These are phyloP conservation scores for Saccharomyces pastorianus DNA, from an alignment of 1,139 yeast species.

Conservation along the genomic window DNA sequence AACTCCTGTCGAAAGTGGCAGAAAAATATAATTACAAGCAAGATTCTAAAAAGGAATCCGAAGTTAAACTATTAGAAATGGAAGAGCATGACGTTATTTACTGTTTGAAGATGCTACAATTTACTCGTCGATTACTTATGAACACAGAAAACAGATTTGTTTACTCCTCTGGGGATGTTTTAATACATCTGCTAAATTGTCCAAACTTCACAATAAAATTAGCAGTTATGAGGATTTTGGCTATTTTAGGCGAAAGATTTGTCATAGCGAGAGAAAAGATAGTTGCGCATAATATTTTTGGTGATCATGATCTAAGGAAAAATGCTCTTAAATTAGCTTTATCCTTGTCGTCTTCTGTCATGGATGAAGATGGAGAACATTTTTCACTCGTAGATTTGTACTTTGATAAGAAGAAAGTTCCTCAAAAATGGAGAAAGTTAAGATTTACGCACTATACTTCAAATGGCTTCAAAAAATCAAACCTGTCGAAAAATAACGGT, in stretches of 20 bases:
- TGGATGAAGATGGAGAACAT: conserved; percentile 39
- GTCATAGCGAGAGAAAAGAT: conserved; percentile 38
- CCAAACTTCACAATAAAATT: conserved; percentile 54
- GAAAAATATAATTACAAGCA: conserved; percentile 42
- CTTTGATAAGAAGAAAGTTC: conserved; percentile 41
- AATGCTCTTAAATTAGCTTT: conserved; percentile 47
- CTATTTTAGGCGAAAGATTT: conserved; percentile 52
- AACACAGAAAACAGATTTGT: conserved; percentile 62
- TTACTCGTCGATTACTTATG: conserved; percentile 56
- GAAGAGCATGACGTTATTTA: conserved; percentile 39
- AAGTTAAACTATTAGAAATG: conserved; percentile 42
- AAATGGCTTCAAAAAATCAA: conserved; percentile 5
- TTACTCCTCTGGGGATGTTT: conserved; percentile 58
- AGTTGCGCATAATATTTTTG: conserved; percentile 38
- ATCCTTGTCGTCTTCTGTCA: conserved; percentile 44
- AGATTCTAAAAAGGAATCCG: conserved; percentile 32
- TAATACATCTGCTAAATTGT: conserved; percentile 52
- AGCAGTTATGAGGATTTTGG: conserved; percentile 56
- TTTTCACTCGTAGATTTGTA: conserved; percentile 49
- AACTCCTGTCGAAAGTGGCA: conserved; percentile 47
- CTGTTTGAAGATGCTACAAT: conserved; percentile 48
- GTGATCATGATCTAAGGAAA: conserved; percentile 32
- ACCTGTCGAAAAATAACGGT: background rate
- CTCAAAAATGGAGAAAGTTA: conserved; percentile 50
- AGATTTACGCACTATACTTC: conserved; percentile 49